phyloP scores from a whole-genome alignment of 768 basidiomycete species.

The Termitomyces sp. region DNA sequence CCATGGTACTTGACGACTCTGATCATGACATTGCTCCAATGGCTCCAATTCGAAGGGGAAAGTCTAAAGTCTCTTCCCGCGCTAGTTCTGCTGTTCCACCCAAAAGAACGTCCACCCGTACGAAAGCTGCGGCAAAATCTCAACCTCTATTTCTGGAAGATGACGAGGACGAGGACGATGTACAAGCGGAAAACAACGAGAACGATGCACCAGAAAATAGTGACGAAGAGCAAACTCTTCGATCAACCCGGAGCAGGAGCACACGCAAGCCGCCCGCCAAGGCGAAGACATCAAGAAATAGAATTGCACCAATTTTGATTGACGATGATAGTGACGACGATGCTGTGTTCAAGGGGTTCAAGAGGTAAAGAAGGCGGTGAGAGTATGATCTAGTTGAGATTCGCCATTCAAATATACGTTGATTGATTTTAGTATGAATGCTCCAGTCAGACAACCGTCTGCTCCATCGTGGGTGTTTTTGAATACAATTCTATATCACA shows the following conservation, averaged over 20 bases:
- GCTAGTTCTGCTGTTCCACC: conserved; percentile 19
- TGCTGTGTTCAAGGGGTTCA: conserved; percentile 64
- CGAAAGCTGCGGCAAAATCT: conserved; percentile 26
- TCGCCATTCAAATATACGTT: background rate
- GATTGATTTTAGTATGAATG: background rate
- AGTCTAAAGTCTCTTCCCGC: conserved; percentile 24
- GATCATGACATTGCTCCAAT: conserved; percentile 19
- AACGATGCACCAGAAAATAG: conserved; percentile 17
- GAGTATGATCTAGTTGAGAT: background rate
- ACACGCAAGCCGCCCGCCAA: conserved; percentile 22
- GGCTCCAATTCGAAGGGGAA: conserved; percentile 11
- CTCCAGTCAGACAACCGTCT: background rate
- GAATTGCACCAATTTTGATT: conserved; percentile 32
- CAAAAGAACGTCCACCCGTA: conserved; percentile 14
- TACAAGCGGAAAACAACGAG: conserved; percentile 17
- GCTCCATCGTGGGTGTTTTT: background rate
- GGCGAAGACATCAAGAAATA: conserved; percentile 21
- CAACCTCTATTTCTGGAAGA: conserved; percentile 50
- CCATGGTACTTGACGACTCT: conserved; percentile 26
- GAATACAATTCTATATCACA: background rate
- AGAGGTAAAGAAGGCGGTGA: conserved; percentile 19
- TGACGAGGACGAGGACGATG: conserved; percentile 31
- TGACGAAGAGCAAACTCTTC: conserved; percentile 23
- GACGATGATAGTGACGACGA: conserved; percentile 74
- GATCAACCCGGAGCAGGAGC: conserved; percentile 20